Evolutionary conservation across 2,329 filamentous ascomycete species (phyloP).

Genomic region (Paecilomyces dactylethromorphus): DNA sequence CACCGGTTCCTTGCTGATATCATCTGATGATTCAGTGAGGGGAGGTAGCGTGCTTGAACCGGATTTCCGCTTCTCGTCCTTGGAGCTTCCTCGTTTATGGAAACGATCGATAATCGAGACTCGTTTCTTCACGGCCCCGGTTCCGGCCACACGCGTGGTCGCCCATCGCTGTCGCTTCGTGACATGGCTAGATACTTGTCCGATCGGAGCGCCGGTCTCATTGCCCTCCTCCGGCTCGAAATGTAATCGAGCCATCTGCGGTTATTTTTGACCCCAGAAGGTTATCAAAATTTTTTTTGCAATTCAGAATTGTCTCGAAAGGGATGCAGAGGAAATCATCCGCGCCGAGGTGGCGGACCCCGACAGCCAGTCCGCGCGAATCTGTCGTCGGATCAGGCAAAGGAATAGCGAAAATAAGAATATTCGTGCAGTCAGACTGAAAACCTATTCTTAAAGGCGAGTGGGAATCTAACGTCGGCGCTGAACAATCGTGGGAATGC

Average conservation of each 20-base stretch:
- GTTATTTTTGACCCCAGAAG: conserved; percentile 17
- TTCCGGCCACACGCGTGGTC: conserved; percentile 75
- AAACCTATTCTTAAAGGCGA: not conserved
- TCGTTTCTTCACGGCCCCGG: conserved; percentile 71
- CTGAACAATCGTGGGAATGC: not conserved
- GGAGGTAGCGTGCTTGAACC: conserved; percentile 31
- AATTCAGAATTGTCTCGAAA: conserved; percentile 4
- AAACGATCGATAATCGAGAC: conserved; percentile 72
- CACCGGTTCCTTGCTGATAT: conserved; percentile 12
- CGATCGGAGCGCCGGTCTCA: conserved; percentile 21
- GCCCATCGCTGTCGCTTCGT: conserved; percentile 90
- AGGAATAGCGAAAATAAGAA: not conserved
- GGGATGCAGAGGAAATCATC: conserved; percentile 16
- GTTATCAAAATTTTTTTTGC: conserved; percentile 22
- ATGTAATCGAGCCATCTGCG: conserved; percentile 33
- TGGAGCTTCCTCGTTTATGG: conserved; percentile 54
- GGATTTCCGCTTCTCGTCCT: conserved; percentile 63
- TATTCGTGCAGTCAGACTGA: not conserved
- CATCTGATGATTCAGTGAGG: conserved; percentile 12
- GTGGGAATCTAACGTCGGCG: not conserved
- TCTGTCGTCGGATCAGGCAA: conserved; percentile 1
- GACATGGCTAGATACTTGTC: conserved; percentile 38
- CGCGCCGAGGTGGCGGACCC: conserved; percentile 18
- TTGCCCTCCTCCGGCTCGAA: conserved; percentile 21
- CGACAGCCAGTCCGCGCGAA: conserved; percentile 14